These are phyloP conservation scores for Eucalyptus sp. DNA, from an alignment of 345 rosid species.

Conservation along the genomic window DNA sequence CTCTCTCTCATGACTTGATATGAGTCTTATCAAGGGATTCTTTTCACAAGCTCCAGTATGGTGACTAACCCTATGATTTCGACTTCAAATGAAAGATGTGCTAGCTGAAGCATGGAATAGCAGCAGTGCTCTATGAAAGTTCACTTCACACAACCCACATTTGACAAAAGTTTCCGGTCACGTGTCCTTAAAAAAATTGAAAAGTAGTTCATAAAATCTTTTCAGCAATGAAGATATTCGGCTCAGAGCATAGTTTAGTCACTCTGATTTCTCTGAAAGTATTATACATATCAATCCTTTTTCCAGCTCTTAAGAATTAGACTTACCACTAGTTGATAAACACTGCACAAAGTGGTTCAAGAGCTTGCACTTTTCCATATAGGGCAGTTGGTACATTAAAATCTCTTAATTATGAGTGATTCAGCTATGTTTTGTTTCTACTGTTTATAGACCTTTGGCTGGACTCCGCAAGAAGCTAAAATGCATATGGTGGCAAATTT, in stretches of 20 bases:
- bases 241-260: background rate
- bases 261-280: background rate
- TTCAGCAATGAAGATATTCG: background rate
- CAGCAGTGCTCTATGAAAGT: background rate
- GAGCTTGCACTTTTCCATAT: background rate
- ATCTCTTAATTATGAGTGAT: background rate
- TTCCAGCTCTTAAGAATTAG: background rate
- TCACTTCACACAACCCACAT: background rate
- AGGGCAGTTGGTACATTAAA: background rate
- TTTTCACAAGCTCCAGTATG: background rate
- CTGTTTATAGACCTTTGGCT: slow-evolving; percentile 65
- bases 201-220: background rate
- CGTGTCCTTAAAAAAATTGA: background rate
- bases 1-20: background rate
- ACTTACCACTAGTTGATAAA: background rate
- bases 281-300: background rate
- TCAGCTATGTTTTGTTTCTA: background rate
- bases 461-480: slow-evolving; percentile 90
- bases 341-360: background rate
- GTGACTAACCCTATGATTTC: background rate
- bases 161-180: background rate
- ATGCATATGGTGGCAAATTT: slow-evolving; percentile 86
- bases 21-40: background rate
- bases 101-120: background rate
- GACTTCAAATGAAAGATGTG: background rate